A percentile compares a stretch with the other conserved stretches of the same genome.
Conservation (phyloP, 2,329 filamentous ascomycete species). For the Pseudogymnoascus sp. region DNA sequence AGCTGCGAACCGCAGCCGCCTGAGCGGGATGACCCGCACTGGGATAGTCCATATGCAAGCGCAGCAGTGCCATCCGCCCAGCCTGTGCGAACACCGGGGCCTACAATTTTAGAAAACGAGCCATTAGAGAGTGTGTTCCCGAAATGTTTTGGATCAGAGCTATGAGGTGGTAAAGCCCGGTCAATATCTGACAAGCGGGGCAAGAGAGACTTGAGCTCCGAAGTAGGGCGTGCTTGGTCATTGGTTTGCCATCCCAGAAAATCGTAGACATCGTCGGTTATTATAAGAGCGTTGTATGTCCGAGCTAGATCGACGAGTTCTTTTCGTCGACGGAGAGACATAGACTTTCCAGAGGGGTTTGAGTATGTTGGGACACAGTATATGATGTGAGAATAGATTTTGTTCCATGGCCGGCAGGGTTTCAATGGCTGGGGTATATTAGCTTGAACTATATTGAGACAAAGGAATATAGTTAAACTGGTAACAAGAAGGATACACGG, state of each 20-base stretch:
- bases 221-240: not conserved
- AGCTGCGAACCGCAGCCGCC: slow-evolving; percentile 26
- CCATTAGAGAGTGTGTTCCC: slow-evolving; percentile 60
- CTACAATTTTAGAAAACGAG: slow-evolving; percentile 59
- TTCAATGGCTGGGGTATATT: not conserved
- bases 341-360: slow-evolving; percentile 59
- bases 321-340: slow-evolving; percentile 49
- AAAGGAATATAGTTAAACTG: not conserved
- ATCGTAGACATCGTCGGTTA: slow-evolving; percentile 68
- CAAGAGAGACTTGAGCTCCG: slow-evolving; percentile 31
- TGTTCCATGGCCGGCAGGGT: slow-evolving; percentile 35
- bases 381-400: slow-evolving; percentile 59
- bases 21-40: slow-evolving; percentile 31
- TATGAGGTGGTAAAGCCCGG: slow-evolving; percentile 27
- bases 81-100: slow-evolving; percentile 52
- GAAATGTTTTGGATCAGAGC: slow-evolving; percentile 50
- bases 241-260: slow-evolving; percentile 50
- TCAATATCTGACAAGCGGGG: slow-evolving; percentile 54
- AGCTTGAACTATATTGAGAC: not conserved
- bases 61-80: slow-evolving; percentile 55
- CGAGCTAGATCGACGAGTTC: slow-evolving; percentile 52
- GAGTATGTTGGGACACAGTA: slow-evolving; percentile 63
- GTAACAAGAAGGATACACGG: not conserved
- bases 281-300: slow-evolving; percentile 54
- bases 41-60: slow-evolving; percentile 49